A percentile compares a stretch with the other conserved stretches of the same genome.
Conservation (phyloP, 371 early-diverging fungal genomes). For the Mortierella sp. region DNA sequence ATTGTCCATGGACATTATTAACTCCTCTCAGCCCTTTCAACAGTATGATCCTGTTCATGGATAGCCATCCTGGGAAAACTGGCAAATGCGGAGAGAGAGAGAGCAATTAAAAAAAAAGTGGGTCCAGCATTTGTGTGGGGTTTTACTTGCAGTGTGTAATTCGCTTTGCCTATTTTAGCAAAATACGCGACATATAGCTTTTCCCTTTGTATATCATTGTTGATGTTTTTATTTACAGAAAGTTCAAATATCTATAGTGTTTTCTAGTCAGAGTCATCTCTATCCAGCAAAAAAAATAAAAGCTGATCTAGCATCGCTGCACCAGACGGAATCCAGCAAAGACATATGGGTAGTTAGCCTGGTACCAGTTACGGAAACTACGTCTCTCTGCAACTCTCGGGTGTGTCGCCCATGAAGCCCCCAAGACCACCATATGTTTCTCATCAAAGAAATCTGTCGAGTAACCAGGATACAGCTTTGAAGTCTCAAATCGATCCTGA, state of each 20-base stretch:
- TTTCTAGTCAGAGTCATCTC: neutral
- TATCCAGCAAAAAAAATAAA: no score
- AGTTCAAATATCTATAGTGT: no score
- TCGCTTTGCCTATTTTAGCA: neutral
- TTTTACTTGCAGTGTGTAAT: neutral
- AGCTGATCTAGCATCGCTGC: conserved; percentile 16
- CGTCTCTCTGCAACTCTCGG: conserved; percentile 78
- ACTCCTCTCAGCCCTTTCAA: no score
- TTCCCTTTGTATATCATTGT: neutral
- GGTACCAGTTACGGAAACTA: conserved; percentile 93
- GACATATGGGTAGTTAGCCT: conserved; percentile 85
- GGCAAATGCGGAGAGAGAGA: neutral
- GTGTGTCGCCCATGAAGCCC: conserved; percentile 91
- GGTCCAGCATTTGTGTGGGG: conserved; percentile 10
- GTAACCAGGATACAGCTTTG: conserved; percentile 88
- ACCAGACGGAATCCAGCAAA: conserved; percentile 64
- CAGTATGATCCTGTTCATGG: no score
- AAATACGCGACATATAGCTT: neutral
- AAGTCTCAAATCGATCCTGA: conserved; percentile 71
- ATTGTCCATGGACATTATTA: no score
- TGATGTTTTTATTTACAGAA: neutral
- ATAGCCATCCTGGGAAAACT: neutral
- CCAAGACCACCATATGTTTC: conserved; percentile 86
- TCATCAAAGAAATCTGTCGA: conserved; percentile 91
- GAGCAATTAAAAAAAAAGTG: conserved; percentile 15